phyloP scores from a whole-genome alignment of 2,329 filamentous ascomycete genomes.

The Cephalotrichum gorgonifer region DNA sequence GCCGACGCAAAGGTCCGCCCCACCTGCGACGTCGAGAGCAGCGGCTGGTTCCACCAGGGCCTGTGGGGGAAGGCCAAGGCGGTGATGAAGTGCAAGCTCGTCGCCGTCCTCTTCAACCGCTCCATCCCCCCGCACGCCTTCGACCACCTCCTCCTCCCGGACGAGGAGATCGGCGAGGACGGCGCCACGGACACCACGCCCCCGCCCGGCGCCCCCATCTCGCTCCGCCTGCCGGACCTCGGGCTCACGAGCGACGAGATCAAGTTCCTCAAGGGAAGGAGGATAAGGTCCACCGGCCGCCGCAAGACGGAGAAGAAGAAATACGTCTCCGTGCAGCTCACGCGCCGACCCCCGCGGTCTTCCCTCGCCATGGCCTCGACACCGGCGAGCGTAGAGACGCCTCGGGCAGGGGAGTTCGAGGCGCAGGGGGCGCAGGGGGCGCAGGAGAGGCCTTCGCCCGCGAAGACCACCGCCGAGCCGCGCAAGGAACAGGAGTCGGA shows the following conservation, averaged over 20 bases:
- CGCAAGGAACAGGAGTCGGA: not conserved
- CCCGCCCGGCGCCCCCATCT: conserved; percentile 19
- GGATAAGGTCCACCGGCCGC: conserved; percentile 12
- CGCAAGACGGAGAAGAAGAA: conserved; percentile 13
- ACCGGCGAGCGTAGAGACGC: not conserved
- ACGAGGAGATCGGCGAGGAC: conserved; percentile 1
- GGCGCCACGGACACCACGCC: conserved; percentile 28
- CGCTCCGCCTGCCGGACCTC: conserved; percentile 26
- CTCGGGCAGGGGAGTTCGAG: not conserved
- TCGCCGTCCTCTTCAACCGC: conserved; percentile 49
- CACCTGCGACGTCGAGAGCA: conserved; percentile 48
- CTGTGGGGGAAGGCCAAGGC: conserved; percentile 75
- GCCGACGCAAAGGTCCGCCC: conserved; percentile 48
- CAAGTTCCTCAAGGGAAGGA: conserved; percentile 20
- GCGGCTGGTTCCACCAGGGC: conserved; percentile 79
- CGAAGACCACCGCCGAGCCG: not conserved
- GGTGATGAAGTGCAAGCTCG: conserved; percentile 81
- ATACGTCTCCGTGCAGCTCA: conserved; percentile 11
- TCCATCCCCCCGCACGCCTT: conserved; percentile 23
- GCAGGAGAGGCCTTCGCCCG: not conserved
- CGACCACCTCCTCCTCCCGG: not conserved
- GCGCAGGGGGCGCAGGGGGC: not conserved
- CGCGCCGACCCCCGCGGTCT: conserved; percentile 7
- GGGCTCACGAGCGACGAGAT: conserved; percentile 26
- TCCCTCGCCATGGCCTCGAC: not conserved